Evolutionary conservation across 2,329 filamentous ascomycete genomes (phyloP), one percentile per base, ranked within the genome.

Genomic region (Thelonectria rubi): DNA sequence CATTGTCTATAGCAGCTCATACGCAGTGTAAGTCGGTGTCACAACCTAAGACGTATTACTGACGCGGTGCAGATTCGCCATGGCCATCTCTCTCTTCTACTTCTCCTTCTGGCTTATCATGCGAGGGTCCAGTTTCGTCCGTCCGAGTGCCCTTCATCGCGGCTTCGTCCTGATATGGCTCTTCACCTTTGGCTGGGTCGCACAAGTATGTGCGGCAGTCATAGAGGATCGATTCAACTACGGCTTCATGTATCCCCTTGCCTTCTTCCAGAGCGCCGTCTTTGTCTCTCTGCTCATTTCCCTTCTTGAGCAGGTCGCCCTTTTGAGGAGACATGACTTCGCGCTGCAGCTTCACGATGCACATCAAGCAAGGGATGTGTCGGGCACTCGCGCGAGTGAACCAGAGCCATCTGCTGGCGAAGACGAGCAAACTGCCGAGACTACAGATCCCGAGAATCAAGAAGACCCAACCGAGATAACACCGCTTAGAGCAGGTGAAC

Each of bases 1-100:
- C 70, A 93, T 98, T 69, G 82, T 95, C n/a, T 95, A 97, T 79
- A 94, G 92, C 77, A 96, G 91, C 70, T 85, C 89, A 49, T 98
- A 95, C 74, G 84, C 91, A 5, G 90, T 97, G 72, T 85, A 73
- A 75, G 82, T 78, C 9, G 0, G 12, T 1, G 2, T 18, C 8
- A 26, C 8, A 5, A 2, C 5, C 11, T 10, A n/a, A 6, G 21
- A 11, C 10, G 26, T 17, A 8, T 26, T 47, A 14, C 71, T 76
- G 50, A 76, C 59, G 15, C 12, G 2, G 3, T 4, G 5, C 39
- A 84, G 82, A 1, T 97, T 93, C 92, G 87, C 88, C 26, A 96
- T 96, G 89, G 91, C 93, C 80, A 73, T 94, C 0, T 91, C 91
- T 1, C 82, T 92, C 1, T 97, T 93, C 82, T 88, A 95, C 72